Conservation (phyloP, 202 grass and related monocot species). For the Dendrocalamus latiflorus region DNA sequence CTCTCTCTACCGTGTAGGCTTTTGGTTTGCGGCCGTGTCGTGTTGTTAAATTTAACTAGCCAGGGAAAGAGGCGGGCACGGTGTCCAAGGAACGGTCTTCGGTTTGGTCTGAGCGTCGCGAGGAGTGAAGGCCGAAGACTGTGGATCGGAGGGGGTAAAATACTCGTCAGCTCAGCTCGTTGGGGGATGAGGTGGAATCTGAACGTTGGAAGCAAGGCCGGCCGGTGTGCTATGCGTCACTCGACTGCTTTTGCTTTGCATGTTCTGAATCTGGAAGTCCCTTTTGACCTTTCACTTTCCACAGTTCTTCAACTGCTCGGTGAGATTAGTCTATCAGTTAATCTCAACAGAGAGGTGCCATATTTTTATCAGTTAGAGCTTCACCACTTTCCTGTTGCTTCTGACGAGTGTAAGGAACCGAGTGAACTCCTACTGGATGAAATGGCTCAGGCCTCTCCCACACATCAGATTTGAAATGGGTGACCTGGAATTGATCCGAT, state of each 20-base stretch:
- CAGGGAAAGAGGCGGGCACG: constrained; percentile 18
- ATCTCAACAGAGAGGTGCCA: neutral
- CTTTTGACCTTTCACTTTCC: constrained; percentile 11
- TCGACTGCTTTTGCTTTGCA: constrained; percentile 2
- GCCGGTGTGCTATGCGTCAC: too few relatives aligned
- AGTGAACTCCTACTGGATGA: too few relatives aligned
- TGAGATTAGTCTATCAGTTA: neutral
- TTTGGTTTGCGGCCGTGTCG: too few relatives aligned
- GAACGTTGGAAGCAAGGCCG: constrained; percentile 46
- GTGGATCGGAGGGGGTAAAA: neutral
- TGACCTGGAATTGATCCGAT: neutral
- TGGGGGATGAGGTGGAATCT: constrained; percentile 13
- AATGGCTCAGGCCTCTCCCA: too few relatives aligned
- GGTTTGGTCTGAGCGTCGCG: neutral
- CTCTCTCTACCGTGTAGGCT: too few relatives aligned
- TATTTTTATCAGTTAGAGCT: neutral
- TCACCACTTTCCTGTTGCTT: neutral
- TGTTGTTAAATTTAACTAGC: too few relatives aligned
- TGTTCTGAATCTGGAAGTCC: constrained; percentile 24
- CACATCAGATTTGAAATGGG: neutral
- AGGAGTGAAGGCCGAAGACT: neutral
- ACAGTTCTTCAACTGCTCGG: neutral
- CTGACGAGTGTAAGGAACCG: neutral
- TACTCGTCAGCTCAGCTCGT: neutral
- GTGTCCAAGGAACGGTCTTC: constrained; percentile 57